phyloP scores from a whole-genome alignment of 495 filamentous ascomycete genomes.

The Hypoxylon lenormandii region DNA sequence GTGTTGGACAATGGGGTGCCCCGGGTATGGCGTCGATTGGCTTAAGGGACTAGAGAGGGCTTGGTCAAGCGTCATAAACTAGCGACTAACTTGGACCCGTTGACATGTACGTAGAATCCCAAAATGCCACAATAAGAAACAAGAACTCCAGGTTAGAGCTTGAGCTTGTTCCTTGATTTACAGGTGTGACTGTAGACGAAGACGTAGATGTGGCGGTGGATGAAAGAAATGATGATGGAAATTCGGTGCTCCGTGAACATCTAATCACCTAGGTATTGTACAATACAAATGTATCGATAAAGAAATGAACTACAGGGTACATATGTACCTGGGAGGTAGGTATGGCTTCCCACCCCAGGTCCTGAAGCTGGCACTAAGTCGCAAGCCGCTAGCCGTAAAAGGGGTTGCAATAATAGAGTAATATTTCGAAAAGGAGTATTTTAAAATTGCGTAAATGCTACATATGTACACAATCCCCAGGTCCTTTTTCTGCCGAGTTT shows the following conservation, averaged over 20 bases:
- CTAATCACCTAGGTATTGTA: neutral
- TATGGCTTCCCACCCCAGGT: constrained; percentile 9
- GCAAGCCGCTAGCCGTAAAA: constrained; percentile 21
- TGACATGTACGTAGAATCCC: no score
- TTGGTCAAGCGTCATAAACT: constrained; percentile 27
- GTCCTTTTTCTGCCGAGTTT: constrained; percentile 10
- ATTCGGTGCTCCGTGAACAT: constrained; percentile 16
- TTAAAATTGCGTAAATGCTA: constrained; percentile 38
- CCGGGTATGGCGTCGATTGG: constrained; percentile 28
- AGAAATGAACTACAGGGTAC: constrained; percentile 31
- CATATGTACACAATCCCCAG: neutral
- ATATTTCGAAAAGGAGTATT: constrained; percentile 22
- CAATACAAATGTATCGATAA: constrained; percentile 37
- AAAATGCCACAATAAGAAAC: no score
- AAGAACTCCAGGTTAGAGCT: no score
- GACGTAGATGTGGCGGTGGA: neutral
- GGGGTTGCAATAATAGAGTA: constrained; percentile 27
- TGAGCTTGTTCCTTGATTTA: no score
- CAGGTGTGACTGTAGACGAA: neutral
- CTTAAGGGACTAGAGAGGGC: constrained; percentile 12
- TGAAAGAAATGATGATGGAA: constrained; percentile 6
- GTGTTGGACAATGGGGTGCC: constrained; percentile 27
- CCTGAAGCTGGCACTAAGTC: neutral
- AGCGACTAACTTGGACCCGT: neutral
- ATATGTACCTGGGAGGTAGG: no score